phyloP scores from a whole-genome alignment of 2,329 filamentous ascomycete species.

The Hymenoscyphus fraxineus region DNA sequence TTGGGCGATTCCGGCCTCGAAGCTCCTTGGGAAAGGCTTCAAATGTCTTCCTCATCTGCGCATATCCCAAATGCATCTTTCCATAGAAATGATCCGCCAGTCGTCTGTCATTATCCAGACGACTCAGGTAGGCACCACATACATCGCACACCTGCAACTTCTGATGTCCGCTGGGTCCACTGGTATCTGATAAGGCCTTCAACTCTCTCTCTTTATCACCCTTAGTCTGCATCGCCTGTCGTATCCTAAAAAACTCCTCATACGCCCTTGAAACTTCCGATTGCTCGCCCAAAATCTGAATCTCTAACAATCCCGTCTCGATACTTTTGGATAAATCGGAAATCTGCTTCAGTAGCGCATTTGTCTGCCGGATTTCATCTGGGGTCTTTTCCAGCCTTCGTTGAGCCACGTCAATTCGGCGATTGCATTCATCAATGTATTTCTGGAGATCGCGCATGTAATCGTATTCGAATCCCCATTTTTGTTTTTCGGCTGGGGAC shows the following conservation, averaged over 20 bases:
- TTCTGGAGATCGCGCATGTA: constrained; percentile 95
- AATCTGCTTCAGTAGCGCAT: constrained; percentile 81
- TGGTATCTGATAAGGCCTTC: constrained; percentile 86
- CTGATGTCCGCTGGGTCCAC: constrained; percentile 89
- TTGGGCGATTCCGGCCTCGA: constrained; percentile 63
- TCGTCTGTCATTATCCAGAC: constrained; percentile 89
- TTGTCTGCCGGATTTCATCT: constrained; percentile 95
- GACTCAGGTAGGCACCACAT: constrained; percentile 87
- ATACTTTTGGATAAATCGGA: constrained; percentile 75
- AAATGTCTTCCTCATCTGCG: constrained; percentile 93
- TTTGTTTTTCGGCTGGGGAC: constrained; percentile 59
- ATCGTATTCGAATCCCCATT: constrained; percentile 89
- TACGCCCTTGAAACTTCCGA: constrained; percentile 77
- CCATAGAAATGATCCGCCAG: constrained; percentile 98
- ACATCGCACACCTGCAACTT: constrained; percentile 99
- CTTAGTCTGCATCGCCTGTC: constrained; percentile 75
- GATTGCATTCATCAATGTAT: constrained; percentile 95
- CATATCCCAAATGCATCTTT: constrained; percentile 98
- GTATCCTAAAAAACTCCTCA: constrained; percentile 83
- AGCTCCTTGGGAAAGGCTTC: constrained; percentile 85
- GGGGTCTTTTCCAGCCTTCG: constrained; percentile 92
- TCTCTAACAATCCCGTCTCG: constrained; percentile 77
- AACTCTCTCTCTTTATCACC: constrained; percentile 82
- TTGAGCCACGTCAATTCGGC: constrained; percentile 87
- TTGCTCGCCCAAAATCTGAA: constrained; percentile 78